A percentile compares a stretch with the other conserved stretches of the same genome.
These are phyloP conservation scores for Staphylotrichum longicolle DNA, from an alignment of 495 filamentous ascomycete genomes.

Conservation along the genomic window DNA sequence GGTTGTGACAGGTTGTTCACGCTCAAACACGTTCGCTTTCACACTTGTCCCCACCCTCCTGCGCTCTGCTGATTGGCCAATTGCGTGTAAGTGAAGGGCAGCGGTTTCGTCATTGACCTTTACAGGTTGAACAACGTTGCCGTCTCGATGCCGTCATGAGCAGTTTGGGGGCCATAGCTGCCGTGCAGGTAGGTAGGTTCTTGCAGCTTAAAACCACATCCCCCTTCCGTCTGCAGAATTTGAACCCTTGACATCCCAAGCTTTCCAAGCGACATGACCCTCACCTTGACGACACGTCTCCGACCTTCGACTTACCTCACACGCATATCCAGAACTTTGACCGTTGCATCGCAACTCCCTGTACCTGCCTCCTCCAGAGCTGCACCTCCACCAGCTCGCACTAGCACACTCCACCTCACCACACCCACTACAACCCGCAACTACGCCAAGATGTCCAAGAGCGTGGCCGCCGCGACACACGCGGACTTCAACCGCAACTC, in stretches of 20 bases:
- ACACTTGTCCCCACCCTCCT: too few species aligned
- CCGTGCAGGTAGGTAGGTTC: too few species aligned
- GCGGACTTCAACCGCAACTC: constrained; percentile 50
- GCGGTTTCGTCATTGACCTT: constrained; percentile 13
- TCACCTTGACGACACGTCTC: constrained; percentile 13
- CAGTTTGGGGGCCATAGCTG: background rate
- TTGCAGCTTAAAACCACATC: too few species aligned
- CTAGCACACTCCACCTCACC: background rate
- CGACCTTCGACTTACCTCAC: constrained; percentile 3
- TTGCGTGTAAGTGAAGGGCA: constrained; percentile 11
- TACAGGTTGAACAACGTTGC: background rate
- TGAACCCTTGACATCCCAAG: background rate
- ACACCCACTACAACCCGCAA: constrained; percentile 3
- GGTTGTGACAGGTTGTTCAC: too few species aligned
- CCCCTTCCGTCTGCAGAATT: background rate
- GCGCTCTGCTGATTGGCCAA: constrained; percentile 13
- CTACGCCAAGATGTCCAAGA: constrained; percentile 45
- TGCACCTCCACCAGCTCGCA: background rate
- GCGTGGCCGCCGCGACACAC: constrained; percentile 35
- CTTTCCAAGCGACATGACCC: constrained; percentile 8
- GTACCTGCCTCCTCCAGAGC: background rate
- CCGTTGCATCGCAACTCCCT: background rate
- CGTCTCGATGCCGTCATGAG: background rate
- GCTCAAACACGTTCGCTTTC: too few species aligned
- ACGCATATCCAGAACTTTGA: constrained; percentile 14